Conservation (phyloP, 2,329 filamentous ascomycete genomes). For the Trichoderma sp. region DNA sequence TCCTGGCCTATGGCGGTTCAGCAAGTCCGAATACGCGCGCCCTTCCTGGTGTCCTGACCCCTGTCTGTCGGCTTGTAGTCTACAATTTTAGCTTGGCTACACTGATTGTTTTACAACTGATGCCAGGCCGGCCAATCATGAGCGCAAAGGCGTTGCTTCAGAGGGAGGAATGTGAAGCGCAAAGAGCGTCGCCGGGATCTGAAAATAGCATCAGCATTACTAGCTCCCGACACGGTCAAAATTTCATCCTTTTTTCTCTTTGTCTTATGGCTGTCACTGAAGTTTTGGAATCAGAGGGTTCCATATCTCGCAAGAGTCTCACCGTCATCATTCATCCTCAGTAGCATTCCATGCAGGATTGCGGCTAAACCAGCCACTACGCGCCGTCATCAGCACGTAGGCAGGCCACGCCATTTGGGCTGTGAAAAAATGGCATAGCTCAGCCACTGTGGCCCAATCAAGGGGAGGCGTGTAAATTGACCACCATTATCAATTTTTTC, state of each 20-base stretch:
- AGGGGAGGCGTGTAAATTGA: neutral
- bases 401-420: neutral
- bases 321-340: neutral
- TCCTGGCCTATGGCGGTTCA: neutral
- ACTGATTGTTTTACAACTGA: neutral
- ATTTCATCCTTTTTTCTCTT: neutral
- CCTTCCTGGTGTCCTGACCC: neutral
- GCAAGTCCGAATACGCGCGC: constrained; percentile 15
- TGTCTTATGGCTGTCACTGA: neutral
- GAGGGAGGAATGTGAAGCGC: neutral
- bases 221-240: neutral
- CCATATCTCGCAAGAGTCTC: neutral
- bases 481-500: neutral
- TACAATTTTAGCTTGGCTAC: neutral
- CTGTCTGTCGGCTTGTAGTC: neutral
- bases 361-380: constrained; percentile 5
- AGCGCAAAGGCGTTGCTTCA: neutral
- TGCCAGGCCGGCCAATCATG: neutral
- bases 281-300: neutral
- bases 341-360: neutral
- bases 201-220: neutral
- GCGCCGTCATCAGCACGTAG: constrained; percentile 15
- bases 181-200: neutral
- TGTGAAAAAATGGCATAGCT: neutral
- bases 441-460: constrained; percentile 13